Evolutionary conservation across 768 basidiomycete species (phyloP).

Genomic region (Boletus rubroflammeus): DNA sequence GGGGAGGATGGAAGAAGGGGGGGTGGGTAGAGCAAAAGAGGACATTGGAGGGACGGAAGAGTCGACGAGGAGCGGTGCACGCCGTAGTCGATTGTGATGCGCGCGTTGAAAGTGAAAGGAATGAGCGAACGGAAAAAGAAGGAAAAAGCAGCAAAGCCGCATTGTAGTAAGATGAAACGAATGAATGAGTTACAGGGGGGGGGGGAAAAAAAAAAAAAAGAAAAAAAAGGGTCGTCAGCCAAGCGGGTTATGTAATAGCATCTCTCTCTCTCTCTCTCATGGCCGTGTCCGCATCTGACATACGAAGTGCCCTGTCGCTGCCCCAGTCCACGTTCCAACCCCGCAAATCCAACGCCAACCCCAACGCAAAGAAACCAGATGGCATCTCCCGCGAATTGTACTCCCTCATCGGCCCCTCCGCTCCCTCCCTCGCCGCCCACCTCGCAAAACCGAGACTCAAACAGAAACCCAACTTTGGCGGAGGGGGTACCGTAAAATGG

Average conservation of each 20-base stretch:
- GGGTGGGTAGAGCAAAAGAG: background rate
- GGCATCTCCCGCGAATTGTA: slow-evolving; percentile 93
- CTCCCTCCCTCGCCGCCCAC: slow-evolving; percentile 78
- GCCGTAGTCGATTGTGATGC: background rate
- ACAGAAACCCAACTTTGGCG: slow-evolving; percentile 76
- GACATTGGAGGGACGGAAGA: background rate
- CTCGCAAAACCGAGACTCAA: slow-evolving; percentile 81
- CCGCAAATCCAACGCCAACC: slow-evolving; percentile 39
- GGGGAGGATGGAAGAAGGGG: background rate
- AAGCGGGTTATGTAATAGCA: background rate
- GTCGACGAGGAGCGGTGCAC: background rate
- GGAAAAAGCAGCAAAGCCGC: background rate
- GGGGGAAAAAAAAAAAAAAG: background rate
- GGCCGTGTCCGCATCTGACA: slow-evolving; percentile 73
- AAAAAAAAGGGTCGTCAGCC: background rate
- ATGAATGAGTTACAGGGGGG: too few relatives aligned
- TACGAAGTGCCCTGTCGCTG: slow-evolving; percentile 79
- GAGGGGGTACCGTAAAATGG: slow-evolving; percentile 69
- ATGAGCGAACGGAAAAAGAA: background rate
- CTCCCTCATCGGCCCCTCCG: slow-evolving; percentile 91
- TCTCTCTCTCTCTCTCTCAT: slow-evolving; percentile 30
- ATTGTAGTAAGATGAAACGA: background rate
- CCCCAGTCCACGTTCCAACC: slow-evolving; percentile 34
- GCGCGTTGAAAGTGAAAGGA: background rate
- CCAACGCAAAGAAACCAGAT: slow-evolving; percentile 63